Evolutionary conservation across 129 eudicot genomes (phyloP).

Genomic region (Erigeron canadensis): DNA sequence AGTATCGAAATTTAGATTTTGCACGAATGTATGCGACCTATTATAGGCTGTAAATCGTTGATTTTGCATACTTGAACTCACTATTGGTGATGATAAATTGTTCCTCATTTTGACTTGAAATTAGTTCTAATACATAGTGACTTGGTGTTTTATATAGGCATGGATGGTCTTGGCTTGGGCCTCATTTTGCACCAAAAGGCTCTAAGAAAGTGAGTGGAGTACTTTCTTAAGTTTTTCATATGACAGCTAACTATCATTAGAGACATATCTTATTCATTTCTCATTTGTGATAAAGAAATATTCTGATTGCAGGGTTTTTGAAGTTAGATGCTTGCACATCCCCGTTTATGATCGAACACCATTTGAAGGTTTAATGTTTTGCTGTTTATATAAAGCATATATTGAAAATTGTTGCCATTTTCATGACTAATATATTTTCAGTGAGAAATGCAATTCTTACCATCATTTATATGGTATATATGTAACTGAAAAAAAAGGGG

Average conservation of each 20-base stretch:
- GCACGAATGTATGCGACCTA: not conserved
- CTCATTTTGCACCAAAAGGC: slow-evolving; percentile 85
- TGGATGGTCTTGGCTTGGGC: slow-evolving; percentile 96
- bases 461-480: not conserved
- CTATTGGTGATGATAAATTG: not conserved
- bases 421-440: not conserved
- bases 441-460: not conserved
- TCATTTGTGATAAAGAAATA: slow-evolving; percentile 19
- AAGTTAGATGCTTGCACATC: slow-evolving; percentile 86
- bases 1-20: not conserved
- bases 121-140: slow-evolving; percentile 15
- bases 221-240: not conserved
- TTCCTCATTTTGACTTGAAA: slow-evolving; percentile 8
- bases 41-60: too few species aligned
- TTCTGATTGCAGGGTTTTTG: slow-evolving; percentile 65
- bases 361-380: slow-evolving; percentile 57
- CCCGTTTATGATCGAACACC: slow-evolving; percentile 85
- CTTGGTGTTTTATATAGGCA: slow-evolving; percentile 48
- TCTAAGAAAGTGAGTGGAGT: slow-evolving; percentile 72
- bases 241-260: slow-evolving; percentile 7
- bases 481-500: not conserved
- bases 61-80: too few species aligned
- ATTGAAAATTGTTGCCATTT: not conserved
- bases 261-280: slow-evolving; percentile 3
- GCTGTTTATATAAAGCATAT: slow-evolving; percentile 23